A percentile compares a stretch with the other conserved stretches of the same genome.
Conservation (phyloP, 2,329 filamentous ascomycete species). For the Cladophialophora chaetospira region DNA sequence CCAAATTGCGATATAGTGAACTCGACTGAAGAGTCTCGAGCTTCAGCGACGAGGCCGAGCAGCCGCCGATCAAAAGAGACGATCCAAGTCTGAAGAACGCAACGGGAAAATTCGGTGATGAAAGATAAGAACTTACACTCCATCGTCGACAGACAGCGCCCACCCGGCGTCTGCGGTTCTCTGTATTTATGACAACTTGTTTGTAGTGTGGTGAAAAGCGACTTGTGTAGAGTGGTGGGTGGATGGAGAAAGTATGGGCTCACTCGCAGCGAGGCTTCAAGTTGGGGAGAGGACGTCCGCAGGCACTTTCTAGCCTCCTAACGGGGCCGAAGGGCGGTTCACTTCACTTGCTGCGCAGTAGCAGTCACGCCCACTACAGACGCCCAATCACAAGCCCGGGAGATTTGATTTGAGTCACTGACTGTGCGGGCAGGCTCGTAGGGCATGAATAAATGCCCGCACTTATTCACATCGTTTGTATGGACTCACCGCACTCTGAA, state of each 20-base stretch:
- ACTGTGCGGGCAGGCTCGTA: background rate
- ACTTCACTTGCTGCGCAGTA: too few species aligned
- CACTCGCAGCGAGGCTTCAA: constrained; percentile 22
- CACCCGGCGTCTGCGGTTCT: constrained; percentile 15
- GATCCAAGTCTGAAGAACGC: background rate
- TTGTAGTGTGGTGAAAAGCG: background rate
- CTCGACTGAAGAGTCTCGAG: constrained; percentile 5
- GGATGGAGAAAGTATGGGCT: constrained; percentile 25
- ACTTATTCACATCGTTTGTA: constrained; percentile 15
- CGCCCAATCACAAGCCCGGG: constrained; percentile 20
- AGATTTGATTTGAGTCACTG: constrained; percentile 21
- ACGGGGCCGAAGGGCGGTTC: too few species aligned
- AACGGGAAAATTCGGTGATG: background rate
- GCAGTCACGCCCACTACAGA: too few species aligned
- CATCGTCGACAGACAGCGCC: constrained; percentile 23
- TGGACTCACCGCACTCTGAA: constrained; percentile 21
- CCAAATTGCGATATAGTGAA: constrained; percentile 5
- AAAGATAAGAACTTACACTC: constrained; percentile 25
- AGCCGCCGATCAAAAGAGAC: constrained; percentile 18
- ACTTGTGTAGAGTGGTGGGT: constrained; percentile 11
- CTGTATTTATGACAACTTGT: constrained; percentile 1
- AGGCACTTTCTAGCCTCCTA: too few species aligned
- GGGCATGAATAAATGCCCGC: background rate
- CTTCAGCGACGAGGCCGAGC: constrained; percentile 21
- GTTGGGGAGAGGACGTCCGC: constrained; percentile 7